phyloP scores from a whole-genome alignment of 2,329 filamentous ascomycete genomes.

The Paracoccidioides lutzii region DNA sequence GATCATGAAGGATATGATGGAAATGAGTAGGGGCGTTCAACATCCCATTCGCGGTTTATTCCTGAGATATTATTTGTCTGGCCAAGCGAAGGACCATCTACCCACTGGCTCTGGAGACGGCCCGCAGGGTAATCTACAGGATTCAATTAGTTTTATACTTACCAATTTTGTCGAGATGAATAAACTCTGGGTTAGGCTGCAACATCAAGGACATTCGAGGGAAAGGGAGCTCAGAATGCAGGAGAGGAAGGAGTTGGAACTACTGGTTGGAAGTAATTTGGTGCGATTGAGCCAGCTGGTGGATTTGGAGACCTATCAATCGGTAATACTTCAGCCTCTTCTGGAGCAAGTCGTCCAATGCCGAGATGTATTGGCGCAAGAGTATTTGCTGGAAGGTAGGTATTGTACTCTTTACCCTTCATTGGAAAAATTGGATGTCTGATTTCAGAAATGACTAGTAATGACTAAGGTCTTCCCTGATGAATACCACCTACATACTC shows the following conservation, averaged over 20 bases:
- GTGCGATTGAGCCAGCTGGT: conserved; percentile 91
- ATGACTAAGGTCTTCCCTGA: conserved; percentile 98
- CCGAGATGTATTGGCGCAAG: conserved; percentile 88
- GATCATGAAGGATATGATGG: conserved; percentile 99
- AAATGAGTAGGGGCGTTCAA: conserved; percentile 97
- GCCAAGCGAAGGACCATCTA: conserved; percentile 81
- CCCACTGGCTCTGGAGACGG: conserved; percentile 74
- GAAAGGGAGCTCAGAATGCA: conserved; percentile 88
- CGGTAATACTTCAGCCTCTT: conserved; percentile 72
- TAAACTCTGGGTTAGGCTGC: conserved; percentile 94
- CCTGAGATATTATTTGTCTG: conserved; percentile 87
- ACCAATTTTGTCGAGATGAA: conserved; percentile 99
- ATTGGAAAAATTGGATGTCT: conserved; percentile 7
- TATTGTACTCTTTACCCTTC: conserved; percentile 2
- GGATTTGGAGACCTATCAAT: conserved; percentile 87
- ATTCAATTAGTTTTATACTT: conserved; percentile 94
- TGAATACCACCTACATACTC: conserved; percentile 92
- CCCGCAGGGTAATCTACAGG: conserved; percentile 86
- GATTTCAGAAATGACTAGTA: conserved; percentile 40
- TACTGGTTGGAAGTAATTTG: conserved; percentile 91
- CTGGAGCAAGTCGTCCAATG: conserved; percentile 97
- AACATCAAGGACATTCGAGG: conserved; percentile 92
- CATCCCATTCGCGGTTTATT: conserved; percentile 93
- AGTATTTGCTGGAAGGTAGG: conserved; percentile 76
- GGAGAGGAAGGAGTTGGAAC: conserved; percentile 86